Percentiles rank a stretch among this genome's conserved stretches.
phyloP scores from a whole-genome alignment of 2,329 filamentous ascomycete species.

The Metarhizium sp. region DNA sequence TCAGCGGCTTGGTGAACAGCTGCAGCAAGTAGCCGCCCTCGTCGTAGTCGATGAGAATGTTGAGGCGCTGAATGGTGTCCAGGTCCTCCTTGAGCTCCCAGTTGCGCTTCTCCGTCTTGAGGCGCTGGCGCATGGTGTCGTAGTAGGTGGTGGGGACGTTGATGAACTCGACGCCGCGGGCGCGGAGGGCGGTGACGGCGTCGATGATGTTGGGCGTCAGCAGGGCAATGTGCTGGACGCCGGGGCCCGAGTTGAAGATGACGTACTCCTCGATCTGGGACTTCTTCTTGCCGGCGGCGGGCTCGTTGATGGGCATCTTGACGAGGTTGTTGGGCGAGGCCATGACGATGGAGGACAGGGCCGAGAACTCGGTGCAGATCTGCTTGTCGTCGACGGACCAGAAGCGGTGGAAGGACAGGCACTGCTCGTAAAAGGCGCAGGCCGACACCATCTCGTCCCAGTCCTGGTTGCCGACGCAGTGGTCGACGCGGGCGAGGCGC shows the following conservation, averaged over 20 bases:
- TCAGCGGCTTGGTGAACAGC: constrained; percentile 76
- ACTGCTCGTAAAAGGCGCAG: constrained; percentile 71
- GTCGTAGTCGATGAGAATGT: constrained; percentile 92
- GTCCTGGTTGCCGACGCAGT: constrained; percentile 95
- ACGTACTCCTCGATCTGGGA: constrained; percentile 93
- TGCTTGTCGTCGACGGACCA: constrained; percentile 93
- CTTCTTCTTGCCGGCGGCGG: constrained; percentile 79
- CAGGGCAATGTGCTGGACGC: constrained; percentile 89
- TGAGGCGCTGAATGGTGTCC: constrained; percentile 63
- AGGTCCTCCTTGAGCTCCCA: constrained; percentile 72
- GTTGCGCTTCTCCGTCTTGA: constrained; percentile 51
- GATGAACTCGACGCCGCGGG: constrained; percentile 91
- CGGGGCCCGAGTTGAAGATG: constrained; percentile 79
- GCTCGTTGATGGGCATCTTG: constrained; percentile 99
- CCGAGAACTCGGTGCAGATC: constrained; percentile 87
- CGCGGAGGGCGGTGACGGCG: constrained; percentile 67
- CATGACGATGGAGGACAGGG: constrained; percentile 86
- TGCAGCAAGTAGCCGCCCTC: constrained; percentile 77
- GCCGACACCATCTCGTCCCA: constrained; percentile 76
- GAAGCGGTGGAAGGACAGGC: constrained; percentile 90
- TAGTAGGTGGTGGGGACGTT: constrained; percentile 84
- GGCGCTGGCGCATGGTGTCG: constrained; percentile 60
- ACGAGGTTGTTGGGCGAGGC: constrained; percentile 73
- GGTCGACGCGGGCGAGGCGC: constrained; percentile 69
- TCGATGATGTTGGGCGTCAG: constrained; percentile 71